A percentile compares a stretch with the other conserved stretches of the same genome.
These are phyloP conservation scores for Ramichloridium luteum DNA, from an alignment of 2,329 filamentous ascomycete species.

Conservation along the genomic window DNA sequence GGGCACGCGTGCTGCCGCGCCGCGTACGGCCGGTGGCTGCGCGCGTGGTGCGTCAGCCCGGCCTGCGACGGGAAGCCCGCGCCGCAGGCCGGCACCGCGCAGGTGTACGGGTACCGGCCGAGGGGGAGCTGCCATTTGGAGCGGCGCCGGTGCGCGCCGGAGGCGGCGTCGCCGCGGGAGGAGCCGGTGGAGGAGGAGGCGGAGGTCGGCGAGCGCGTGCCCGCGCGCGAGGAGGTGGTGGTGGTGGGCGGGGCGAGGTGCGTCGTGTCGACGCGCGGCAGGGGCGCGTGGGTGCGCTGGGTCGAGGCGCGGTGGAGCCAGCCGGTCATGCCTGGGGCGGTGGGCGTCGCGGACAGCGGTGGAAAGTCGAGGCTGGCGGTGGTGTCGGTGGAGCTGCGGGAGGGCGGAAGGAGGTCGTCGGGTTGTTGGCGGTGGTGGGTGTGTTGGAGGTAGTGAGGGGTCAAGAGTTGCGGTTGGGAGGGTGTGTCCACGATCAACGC, in stretches of 20 bases:
- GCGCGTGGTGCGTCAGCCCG: conserved; percentile 13
- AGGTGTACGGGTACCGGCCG: conserved; percentile 5
- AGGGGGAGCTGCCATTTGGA: conserved; percentile 6
- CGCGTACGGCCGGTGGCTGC: conserved; percentile 11
- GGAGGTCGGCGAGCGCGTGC: conserved; percentile 11
- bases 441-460: too few relatives aligned
- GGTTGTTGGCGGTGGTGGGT: too few relatives aligned
- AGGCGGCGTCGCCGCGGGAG: conserved; percentile 4
- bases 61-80: conserved; percentile 11
- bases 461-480: too few relatives aligned
- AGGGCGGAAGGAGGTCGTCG: too few relatives aligned
- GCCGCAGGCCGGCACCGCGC: conserved; percentile 11
- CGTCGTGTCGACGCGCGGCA: conserved; percentile 8
- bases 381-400: too few relatives aligned
- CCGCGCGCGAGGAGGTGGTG: conserved; percentile 4
- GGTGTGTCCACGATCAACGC: too few relatives aligned
- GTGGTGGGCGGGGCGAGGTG: conserved; percentile 8
- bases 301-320: conserved; percentile 5
- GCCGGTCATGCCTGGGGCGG: neutral
- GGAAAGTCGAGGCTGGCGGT: neutral
- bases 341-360: neutral
- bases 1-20: conserved; percentile 13
- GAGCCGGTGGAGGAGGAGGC: conserved; percentile 11
- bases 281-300: conserved; percentile 6
- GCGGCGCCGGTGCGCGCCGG: too few relatives aligned